Conservation (phyloP, 805 yeast genomes). For the Metschnikowia baotianmanensis region DNA sequence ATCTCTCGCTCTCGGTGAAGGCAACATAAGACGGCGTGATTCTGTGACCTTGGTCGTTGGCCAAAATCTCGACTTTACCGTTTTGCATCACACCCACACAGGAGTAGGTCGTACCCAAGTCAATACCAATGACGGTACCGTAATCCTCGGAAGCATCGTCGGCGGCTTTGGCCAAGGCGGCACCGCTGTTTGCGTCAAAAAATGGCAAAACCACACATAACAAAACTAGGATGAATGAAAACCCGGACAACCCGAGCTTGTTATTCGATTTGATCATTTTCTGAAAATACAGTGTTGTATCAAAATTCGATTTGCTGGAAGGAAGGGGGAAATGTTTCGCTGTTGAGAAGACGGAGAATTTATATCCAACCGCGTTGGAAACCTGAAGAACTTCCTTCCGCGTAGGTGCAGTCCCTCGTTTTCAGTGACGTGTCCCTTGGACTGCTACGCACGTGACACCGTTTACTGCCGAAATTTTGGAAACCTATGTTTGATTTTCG, state of each 20-base stretch:
- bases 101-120: conserved; percentile 91
- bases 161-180: conserved; percentile 24
- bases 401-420: conserved; percentile 11
- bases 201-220: conserved; percentile 40
- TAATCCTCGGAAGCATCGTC: conserved; percentile 39
- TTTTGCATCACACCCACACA: conserved; percentile 94
- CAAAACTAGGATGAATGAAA: conserved; percentile 30
- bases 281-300: conserved; percentile 1
- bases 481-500: not conserved
- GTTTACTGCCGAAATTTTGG: too few species aligned
- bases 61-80: conserved; percentile 92
- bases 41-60: conserved; percentile 98
- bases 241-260: conserved; percentile 28
- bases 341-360: conserved; percentile 6
- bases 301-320: not conserved
- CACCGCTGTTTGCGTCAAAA: conserved; percentile 21
- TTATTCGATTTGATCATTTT: conserved; percentile 11
- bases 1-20: conserved; percentile 87
- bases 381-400: conserved; percentile 14
- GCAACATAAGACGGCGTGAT: conserved; percentile 96
- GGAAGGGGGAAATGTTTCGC: too few species aligned
- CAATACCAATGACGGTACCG: conserved; percentile 89
- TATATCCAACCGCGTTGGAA: conserved; percentile 19
- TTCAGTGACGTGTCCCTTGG: conserved; percentile 18
- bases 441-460: conserved; percentile 11